Percentiles rank a stretch among this genome's conserved stretches.
phyloP scores from a whole-genome alignment of 768 basidiomycete species.

The Xerocomellus dryophilus region DNA sequence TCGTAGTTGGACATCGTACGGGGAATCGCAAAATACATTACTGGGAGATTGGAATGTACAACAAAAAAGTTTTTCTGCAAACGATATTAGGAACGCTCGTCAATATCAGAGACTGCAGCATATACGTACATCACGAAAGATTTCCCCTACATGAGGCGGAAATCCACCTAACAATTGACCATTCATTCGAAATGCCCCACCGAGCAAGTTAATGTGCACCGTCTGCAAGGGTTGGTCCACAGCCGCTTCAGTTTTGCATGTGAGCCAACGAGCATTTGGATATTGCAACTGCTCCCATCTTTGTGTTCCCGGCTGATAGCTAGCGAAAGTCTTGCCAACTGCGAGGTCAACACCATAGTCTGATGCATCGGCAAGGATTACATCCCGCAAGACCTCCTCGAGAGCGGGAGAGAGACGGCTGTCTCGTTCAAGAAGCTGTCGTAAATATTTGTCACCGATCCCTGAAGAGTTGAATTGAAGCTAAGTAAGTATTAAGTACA shows the following conservation, averaged over 20 bases:
- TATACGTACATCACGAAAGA: not conserved
- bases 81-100: not conserved
- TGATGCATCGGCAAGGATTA: not conserved
- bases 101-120: no score
- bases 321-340: not conserved
- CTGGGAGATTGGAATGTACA: not conserved
- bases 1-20: not conserved
- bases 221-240: not conserved
- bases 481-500: no score
- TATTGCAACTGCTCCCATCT: not conserved
- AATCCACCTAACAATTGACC: not conserved
- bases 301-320: not conserved
- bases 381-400: not conserved
- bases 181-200: not conserved
- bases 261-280: not conserved
- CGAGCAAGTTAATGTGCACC: not conserved
- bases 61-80: not conserved
- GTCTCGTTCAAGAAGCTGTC: not conserved
- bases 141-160: not conserved
- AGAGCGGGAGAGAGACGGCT: not conserved
- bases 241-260: not conserved
- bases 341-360: not conserved
- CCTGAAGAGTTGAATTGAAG: not conserved
- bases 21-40: not conserved
- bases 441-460: not conserved